Evolutionary conservation across 257 asterid genomes (phyloP), one percentile per base, ranked within the genome.

Genomic region (Henckelia pumila): DNA sequence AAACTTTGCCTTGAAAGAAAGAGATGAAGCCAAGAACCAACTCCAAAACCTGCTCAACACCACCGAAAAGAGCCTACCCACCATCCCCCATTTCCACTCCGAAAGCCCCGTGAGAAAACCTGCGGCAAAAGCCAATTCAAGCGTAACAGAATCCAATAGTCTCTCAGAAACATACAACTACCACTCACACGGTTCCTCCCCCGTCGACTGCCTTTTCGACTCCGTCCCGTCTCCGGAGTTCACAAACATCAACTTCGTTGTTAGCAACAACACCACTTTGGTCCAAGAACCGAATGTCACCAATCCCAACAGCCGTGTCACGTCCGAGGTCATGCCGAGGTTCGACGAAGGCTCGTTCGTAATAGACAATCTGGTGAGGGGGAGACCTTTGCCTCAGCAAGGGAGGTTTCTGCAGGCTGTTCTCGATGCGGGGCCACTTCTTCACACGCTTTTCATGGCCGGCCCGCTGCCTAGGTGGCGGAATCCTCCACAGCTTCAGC

Each of bases 391-490:
- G 78, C 96, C 97, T 0, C 81, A 78, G 63, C 80, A 70, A 16
- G 97, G 98, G 49, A 84, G 72, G 32, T 70, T 92, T 20, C 55
- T 92, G 56, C 77, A 88, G 73, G 77, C 91, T 17, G 95, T 92
- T 1, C 60, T 82, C 32, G 91, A 78, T 62, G 78, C 87, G 3
- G 87, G 93, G 3, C 96, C 96, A 0, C 83, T 89, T 40, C 85
- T 92, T 5, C 85, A 82, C 74, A 78, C 84, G 2, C 88, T 86
- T 57, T 78, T 92, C 0, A 80, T 92, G 28, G 89, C 96, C 0
- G 98, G 96, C 3, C 87, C 94, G n/a, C 87, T 92, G 50, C 98
- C 98, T 0, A 67, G 78, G 76, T 92, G 98, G 97, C 87, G 89
- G 1, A 92, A 87, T 70, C 97, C 96, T 6, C 98, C 98, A 0